phyloP scores from a whole-genome alignment of 306 rosid species.

The Trifolium pratense region DNA sequence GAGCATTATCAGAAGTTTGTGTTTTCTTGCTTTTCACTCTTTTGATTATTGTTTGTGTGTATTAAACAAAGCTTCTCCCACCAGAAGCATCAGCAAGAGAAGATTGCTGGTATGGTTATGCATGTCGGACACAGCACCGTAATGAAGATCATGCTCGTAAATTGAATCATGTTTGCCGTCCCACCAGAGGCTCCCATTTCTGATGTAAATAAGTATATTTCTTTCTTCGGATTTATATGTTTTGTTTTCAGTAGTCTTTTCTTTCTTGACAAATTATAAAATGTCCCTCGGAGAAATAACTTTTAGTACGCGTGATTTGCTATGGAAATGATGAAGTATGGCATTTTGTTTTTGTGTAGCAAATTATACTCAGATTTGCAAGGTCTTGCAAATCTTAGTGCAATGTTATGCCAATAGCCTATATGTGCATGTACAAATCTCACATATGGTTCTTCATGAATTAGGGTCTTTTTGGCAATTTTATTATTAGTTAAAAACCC shows the following conservation, averaged over 20 bases:
- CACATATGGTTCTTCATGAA: background rate
- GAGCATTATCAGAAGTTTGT: slow-evolving; percentile 13
- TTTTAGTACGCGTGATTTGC: too few species aligned
- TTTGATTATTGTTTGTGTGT: slow-evolving; percentile 21
- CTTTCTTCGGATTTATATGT: background rate
- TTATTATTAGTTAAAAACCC: background rate
- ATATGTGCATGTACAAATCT: too few species aligned
- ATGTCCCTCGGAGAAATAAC: background rate
- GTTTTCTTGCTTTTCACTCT: background rate
- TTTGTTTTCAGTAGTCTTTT: background rate
- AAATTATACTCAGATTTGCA: too few species aligned
- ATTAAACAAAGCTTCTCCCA: slow-evolving; percentile 54
- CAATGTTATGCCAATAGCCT: too few species aligned
- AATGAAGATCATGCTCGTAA: slow-evolving; percentile 80
- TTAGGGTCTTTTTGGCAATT: background rate
- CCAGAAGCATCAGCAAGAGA: slow-evolving; percentile 64
- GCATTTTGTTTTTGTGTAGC: too few species aligned
- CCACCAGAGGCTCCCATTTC: slow-evolving; percentile 57
- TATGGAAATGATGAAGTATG: too few species aligned
- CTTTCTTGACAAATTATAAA: background rate
- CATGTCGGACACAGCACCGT: slow-evolving; percentile 90
- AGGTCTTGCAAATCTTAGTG: too few species aligned
- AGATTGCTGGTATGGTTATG: slow-evolving; percentile 97
- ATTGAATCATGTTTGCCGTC: slow-evolving; percentile 89
- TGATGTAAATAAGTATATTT: slow-evolving; percentile 22